Evolutionary conservation across 2,329 filamentous ascomycete species (phyloP).

Genomic region (Apiospora marii): DNA sequence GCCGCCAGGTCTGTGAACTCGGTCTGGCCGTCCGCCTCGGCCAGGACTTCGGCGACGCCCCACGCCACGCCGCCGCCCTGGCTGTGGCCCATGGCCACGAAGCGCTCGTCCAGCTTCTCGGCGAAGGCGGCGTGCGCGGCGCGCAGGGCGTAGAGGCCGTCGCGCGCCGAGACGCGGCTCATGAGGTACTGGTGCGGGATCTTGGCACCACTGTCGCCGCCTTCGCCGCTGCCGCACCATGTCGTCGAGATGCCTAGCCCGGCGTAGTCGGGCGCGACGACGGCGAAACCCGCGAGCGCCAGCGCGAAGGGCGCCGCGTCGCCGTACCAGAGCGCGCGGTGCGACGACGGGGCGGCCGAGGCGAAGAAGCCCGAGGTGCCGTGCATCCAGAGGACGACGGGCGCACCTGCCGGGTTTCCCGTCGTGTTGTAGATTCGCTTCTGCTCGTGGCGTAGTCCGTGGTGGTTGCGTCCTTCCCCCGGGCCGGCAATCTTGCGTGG

Average conservation of each 20-base stretch:
- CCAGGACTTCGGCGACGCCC: slow-evolving; percentile 43
- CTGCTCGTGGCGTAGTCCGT: neutral
- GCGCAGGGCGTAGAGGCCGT: slow-evolving; percentile 50
- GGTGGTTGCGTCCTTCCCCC: neutral
- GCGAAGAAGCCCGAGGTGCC: slow-evolving; percentile 52
- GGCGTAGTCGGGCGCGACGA: slow-evolving; percentile 54
- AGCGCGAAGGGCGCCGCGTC: slow-evolving; percentile 49
- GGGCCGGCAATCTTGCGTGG: slow-evolving; percentile 30
- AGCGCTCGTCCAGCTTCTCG: slow-evolving; percentile 42
- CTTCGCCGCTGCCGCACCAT: too few species aligned
- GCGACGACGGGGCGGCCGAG: slow-evolving; percentile 49
- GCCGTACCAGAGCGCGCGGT: slow-evolving; percentile 51
- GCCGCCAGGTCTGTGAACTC: slow-evolving; percentile 41
- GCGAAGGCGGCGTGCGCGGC: slow-evolving; percentile 53
- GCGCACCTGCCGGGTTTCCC: slow-evolving; percentile 30
- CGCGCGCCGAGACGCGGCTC: slow-evolving; percentile 48
- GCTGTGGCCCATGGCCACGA: slow-evolving; percentile 55
- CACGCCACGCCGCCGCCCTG: slow-evolving; percentile 56
- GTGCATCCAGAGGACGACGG: slow-evolving; percentile 52
- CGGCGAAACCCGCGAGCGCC: slow-evolving; percentile 51
- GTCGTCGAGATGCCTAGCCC: slow-evolving; percentile 50
- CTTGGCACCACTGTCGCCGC: too few species aligned
- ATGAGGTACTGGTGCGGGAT: slow-evolving; percentile 52
- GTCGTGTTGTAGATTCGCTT: neutral
- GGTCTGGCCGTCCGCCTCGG: slow-evolving; percentile 29